phyloP scores from a whole-genome alignment of 306 rosid species.

The Quercus dentata region DNA sequence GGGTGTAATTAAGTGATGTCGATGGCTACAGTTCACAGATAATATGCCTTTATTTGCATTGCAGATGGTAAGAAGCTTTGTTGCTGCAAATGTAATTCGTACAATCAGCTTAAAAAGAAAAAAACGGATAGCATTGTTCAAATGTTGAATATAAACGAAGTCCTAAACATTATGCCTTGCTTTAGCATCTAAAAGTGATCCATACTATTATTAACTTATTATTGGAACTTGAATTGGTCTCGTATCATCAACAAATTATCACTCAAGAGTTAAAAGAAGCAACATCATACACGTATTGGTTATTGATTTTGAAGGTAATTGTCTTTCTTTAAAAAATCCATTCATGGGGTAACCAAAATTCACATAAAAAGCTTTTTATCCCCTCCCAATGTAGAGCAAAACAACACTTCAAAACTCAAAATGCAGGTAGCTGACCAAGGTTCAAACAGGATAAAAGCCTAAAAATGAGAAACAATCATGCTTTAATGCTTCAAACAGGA shows the following conservation, averaged over 20 bases:
- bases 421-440: background rate
- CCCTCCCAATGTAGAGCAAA: background rate
- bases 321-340: background rate
- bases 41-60: constrained; percentile 19
- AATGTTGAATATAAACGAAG: constrained; percentile 11
- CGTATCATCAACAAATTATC: background rate
- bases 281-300: background rate
- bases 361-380: background rate
- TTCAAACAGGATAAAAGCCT: background rate
- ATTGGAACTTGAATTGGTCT: constrained; percentile 7
- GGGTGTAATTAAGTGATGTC: constrained; percentile 20
- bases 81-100: constrained; percentile 57
- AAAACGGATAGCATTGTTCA: constrained; percentile 1
- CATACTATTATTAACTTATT: background rate
- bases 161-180: constrained; percentile 7
- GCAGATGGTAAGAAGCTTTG: constrained; percentile 31
- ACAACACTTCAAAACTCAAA: background rate
- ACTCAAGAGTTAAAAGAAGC: background rate
- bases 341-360: background rate
- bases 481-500: background rate
- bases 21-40: constrained; percentile 26
- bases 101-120: constrained; percentile 17
- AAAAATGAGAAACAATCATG: background rate
- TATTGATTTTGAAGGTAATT: background rate
- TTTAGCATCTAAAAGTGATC: background rate